Evolutionary conservation across 2,329 filamentous ascomycete genomes (phyloP).

Genomic region (Trichoderma oligosporum): DNA sequence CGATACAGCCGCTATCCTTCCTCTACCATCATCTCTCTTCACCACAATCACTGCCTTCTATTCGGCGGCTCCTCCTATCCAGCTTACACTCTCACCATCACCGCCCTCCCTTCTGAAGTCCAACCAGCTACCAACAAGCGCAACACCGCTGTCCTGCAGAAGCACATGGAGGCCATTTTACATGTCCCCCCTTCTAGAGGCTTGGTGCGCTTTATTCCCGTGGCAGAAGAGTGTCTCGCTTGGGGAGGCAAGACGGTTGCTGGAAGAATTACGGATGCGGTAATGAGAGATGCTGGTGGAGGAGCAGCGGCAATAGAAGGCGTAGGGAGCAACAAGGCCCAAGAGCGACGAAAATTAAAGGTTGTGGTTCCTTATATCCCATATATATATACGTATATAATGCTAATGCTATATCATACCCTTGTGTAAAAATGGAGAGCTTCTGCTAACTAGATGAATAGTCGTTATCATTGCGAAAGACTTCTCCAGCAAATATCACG

Average conservation of each 20-base stretch:
- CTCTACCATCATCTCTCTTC: conserved; percentile 71
- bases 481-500: background rate
- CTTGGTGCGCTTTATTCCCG: conserved; percentile 66
- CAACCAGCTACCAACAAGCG: conserved; percentile 74
- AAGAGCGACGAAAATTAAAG: conserved; percentile 11
- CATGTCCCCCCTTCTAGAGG: conserved; percentile 64
- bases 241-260: conserved; percentile 66
- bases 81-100: conserved; percentile 74
- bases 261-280: conserved; percentile 50
- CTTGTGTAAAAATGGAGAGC: no score
- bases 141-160: conserved; percentile 73
- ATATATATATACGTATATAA: background rate
- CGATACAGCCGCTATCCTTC: conserved; percentile 72
- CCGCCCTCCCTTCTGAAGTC: conserved; percentile 63
- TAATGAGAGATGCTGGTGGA: background rate
- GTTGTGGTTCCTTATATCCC: background rate
- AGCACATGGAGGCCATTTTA: conserved; percentile 68
- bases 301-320: background rate
- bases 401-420: no score
- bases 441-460: background rate
- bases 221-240: conserved; percentile 68
- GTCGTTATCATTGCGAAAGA: conserved; percentile 14
- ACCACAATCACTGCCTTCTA: conserved; percentile 70
- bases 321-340: background rate
- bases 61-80: conserved; percentile 73